Percentiles rank a stretch among this genome's conserved stretches.
Conservation (phyloP, 225 moss, liverwort and hornwort species). For the Pseudisothecium myosuroides region DNA sequence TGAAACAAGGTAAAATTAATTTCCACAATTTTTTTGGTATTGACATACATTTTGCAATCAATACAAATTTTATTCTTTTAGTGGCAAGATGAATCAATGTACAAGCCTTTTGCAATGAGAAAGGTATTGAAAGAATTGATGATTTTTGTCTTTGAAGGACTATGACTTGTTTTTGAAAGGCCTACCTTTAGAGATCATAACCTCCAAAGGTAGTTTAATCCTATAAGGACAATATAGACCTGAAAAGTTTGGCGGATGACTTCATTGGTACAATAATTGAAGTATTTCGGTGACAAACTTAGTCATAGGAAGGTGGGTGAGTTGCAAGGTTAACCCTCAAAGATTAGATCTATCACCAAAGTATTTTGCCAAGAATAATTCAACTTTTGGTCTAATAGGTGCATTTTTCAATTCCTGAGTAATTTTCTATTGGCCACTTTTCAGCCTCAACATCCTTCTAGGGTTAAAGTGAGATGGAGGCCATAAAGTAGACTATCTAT, state of each 20-base stretch:
- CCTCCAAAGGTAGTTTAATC: too few relatives aligned
- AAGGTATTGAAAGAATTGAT: too few relatives aligned
- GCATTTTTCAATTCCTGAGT: neutral
- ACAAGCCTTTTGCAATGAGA: too few relatives aligned
- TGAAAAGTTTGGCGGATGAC: neutral
- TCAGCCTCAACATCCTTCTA: neutral
- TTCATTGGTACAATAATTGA: neutral
- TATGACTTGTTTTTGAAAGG: too few relatives aligned
- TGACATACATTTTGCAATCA: too few relatives aligned
- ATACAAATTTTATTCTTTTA: too few relatives aligned
- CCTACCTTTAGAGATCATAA: too few relatives aligned
- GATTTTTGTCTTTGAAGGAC: too few relatives aligned
- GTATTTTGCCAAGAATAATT: neutral
- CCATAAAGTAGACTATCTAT: neutral
- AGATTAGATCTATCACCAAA: neutral
- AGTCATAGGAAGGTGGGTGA: too few relatives aligned
- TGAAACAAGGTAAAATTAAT: too few relatives aligned
- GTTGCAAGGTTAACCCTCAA: accelerated
- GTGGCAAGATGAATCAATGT: too few relatives aligned
- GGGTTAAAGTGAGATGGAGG: neutral
- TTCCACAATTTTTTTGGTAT: too few relatives aligned
- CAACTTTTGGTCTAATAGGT: neutral
- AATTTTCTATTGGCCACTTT: neutral
- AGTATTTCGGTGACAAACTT: neutral
- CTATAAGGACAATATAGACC: accelerated